Base-by-base conservation (phyloP, 129 eudicot species). In the Centaurea solstitialis region DNA sequence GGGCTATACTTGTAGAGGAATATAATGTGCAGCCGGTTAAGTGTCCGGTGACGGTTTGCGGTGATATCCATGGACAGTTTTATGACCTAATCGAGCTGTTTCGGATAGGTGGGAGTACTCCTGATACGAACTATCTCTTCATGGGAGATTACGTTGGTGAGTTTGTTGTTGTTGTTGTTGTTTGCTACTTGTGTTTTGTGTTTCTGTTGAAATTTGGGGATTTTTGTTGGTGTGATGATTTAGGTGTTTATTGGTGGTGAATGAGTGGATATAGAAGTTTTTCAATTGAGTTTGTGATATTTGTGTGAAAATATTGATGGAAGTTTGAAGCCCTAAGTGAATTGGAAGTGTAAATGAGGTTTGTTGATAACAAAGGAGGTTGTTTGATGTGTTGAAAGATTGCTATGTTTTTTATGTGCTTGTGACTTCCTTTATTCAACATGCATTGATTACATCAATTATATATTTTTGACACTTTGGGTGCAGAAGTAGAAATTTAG, bases 71-170 rank as follows among this genome's bases (percentile, higher is more conserved):
- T 40, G 97, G 97, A 0, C 97, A 92, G 73, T 92, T 92, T 75
- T 92, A 92, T 47, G 97, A 92, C 81, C 88, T 92, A 47, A 83
- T 92, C 76, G 97, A 92, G 94, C 87, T 92, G 33, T 92, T 92
- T 75, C 84, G 90, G 76, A 92, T 92, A 18, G 97, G 97, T 24
- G 97, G 97, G 18, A 90, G 82, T 74, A 81, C 89, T 69, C 98
- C 98, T 11, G 97, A 93, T 76, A 93, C 98, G 7, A 93, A 93
- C 87, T 93, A 93, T 73, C 96, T 93, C 28, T 93, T 93, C 88
- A 93, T 93, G 98, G 98, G 98, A 7, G 98, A 93, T 86, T 93
- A 93, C 53, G 98, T 93, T 22, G 98, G 98, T 93, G 53, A 81
- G 94, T 73, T 79, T 26, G 30, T 26, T 26, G 43, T 69, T 61